Conservation (phyloP, 2,329 filamentous ascomycete species). For the Cryphonectria naterciae region DNA sequence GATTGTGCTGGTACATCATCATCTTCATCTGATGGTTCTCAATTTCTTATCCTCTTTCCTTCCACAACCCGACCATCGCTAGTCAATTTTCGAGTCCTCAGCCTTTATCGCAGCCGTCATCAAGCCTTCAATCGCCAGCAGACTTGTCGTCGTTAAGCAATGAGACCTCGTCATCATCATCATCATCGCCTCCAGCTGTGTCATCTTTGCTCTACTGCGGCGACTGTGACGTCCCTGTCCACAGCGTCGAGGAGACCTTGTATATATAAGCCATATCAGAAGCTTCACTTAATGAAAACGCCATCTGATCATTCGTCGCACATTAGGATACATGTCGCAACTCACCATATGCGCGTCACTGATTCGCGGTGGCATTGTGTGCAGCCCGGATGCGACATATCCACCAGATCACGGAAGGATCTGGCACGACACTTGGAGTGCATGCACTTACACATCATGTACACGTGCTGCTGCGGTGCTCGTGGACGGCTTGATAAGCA, state of each 20-base stretch:
- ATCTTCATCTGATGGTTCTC: neutral
- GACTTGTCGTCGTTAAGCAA: neutral
- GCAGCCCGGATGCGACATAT: neutral
- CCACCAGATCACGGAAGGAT: neutral
- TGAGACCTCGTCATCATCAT: neutral
- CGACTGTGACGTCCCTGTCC: neutral
- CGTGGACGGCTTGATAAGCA: conserved; percentile 4
- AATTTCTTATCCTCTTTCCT: neutral
- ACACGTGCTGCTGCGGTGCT: conserved; percentile 7
- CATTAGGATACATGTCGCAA: neutral
- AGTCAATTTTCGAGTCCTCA: neutral
- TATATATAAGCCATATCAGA: neutral
- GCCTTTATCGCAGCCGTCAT: neutral
- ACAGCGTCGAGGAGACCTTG: neutral
- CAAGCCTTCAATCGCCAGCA: neutral
- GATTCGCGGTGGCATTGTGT: neutral
- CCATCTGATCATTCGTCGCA: neutral
- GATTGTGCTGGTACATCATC: neutral
- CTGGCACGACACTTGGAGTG: neutral
- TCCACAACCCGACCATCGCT: neutral
- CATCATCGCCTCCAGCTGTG: neutral
- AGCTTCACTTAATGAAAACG: neutral
- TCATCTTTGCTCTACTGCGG: neutral
- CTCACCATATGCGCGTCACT: neutral
- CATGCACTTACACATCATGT: neutral